Evolutionary conservation across 148 eudicot species (phyloP), one percentile per base, ranked within the genome.

Genomic region (Rhododendron kiyosumense): DNA sequence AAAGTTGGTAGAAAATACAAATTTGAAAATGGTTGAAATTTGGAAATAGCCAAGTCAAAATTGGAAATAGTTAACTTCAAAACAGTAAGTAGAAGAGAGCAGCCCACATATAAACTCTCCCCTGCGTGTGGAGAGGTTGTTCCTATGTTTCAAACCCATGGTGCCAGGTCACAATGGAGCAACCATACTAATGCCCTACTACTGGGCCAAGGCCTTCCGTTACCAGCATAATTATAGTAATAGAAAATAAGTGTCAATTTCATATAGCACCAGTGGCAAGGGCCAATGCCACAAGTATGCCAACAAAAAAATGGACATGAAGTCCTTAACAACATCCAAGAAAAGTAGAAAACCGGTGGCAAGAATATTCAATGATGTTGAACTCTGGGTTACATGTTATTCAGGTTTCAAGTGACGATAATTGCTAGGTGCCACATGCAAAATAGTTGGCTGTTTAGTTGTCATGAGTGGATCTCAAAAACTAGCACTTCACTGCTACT

Each of bases 401-500:
- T 86, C 63, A 36, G 22, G 65, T 69, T 81, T 81, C 75, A 51
- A 69, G 80, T 81, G 80, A 79, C 18, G 38, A 30, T 26, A 86
- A 61, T 75, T 57, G 69, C 79, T 14, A 82, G 59, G 30, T 73
- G 75, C 67, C 36, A 74, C n/a, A 75, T 18, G 73, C 18, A 49
- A 49, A 69, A 86, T 52, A 24, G 32, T 28, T 38, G 15, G 67
- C 10, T 38, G 2, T 77, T 86, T 52, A n/a, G 67, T 17, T 49
- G 83, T 22, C 22, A 86, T 24, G 63, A 57, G 83, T 78, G 52
- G 28, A 49, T 18, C 38, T 5, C 28, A 78, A 78, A 67, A 11
- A 52, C 18, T 24, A 57, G 76, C 24, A 18, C 65, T 48, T 71
- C 59, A 45, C 43, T 22, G 32, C 65, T 73, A 71, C 61, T 83